Evolutionary conservation across 345 rosid species (phyloP), one percentile per base, ranked within the genome.

Genomic region (Arabis hirsuta): DNA sequence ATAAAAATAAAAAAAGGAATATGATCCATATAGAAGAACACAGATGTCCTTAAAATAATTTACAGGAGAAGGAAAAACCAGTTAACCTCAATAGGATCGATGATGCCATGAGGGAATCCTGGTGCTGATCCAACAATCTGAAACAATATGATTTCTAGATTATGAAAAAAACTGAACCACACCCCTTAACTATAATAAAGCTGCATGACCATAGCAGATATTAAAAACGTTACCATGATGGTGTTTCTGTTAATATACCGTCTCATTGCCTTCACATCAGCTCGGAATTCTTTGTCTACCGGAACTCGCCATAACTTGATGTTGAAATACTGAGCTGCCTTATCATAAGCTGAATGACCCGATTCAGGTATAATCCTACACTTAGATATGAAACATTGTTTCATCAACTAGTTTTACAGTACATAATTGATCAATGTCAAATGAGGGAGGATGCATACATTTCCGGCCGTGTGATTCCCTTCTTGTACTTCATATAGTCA

Each of bases 111-210:
- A 81, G 98, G 99, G 72, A 77, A 95, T 24, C 98, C 97, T 39
- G 99, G 98, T 31, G 99, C 96, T 76, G 99, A 95, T 81, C 96
- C 99, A 80, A 95, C 96, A 80, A 95, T 90, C 99, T 95, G 85
- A 64, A 83, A 61, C 39, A 68, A 38, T 46, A 79, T 50, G 59
- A 55, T 57, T 68, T 38, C 43, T 13, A 57, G 22, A 65, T 78
- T 45, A 67, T 34, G 43, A 14, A 4, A 59, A 34, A 38, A 6
- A 10, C 2, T 38, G 9, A 58, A 59, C 13, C 14, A 52, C 29
- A 34, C 26, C 3, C 55, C 47, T 53, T 13, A 44, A 34, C 32
- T 12, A 52, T 41, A 71, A 52, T 41, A 71, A 71, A 62, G 16
- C 32, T 41, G 16, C 31, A 14, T 27, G 2, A 52, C 11, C 9